Evolutionary conservation across 768 basidiomycete genomes (phyloP).

Genomic region (Mycena capillaripes): DNA sequence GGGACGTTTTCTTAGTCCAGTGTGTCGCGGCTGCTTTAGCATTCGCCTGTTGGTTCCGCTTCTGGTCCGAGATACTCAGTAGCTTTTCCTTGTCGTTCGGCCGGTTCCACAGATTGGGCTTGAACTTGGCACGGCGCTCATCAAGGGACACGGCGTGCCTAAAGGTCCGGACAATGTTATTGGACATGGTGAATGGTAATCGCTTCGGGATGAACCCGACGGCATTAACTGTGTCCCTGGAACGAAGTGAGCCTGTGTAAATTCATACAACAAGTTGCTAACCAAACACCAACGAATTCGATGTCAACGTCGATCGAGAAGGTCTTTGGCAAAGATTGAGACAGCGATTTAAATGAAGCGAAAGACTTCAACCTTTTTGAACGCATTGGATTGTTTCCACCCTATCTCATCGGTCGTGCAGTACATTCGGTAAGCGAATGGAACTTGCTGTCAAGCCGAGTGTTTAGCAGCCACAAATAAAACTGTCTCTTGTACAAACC

Average conservation of each 20-base stretch:
- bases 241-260: slow-evolving; percentile 20
- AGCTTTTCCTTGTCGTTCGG: slow-evolving; percentile 46
- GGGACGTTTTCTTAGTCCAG: slow-evolving; percentile 19
- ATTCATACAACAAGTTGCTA: slow-evolving; percentile 33
- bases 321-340: slow-evolving; percentile 34
- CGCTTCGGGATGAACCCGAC: slow-evolving; percentile 60
- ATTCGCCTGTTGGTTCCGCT: slow-evolving; percentile 1
- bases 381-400: slow-evolving; percentile 57
- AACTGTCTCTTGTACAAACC: neutral
- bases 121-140: slow-evolving; percentile 65
- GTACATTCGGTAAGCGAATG: slow-evolving; percentile 72
- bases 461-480: slow-evolving; percentile 34
- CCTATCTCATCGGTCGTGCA: slow-evolving; percentile 54
- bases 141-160: slow-evolving; percentile 70
- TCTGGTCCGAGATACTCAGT: slow-evolving; percentile 39
- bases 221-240: slow-evolving; percentile 71
- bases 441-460: slow-evolving; percentile 60
- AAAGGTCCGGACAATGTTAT: slow-evolving; percentile 60
- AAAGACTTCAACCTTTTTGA: slow-evolving; percentile 48
- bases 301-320: slow-evolving; percentile 60
- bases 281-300: slow-evolving; percentile 69
- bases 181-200: slow-evolving; percentile 62
- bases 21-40: too few relatives aligned
- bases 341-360: neutral
- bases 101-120: slow-evolving; percentile 56